phyloP scores from a whole-genome alignment of 306 rosid species.

The Alnus rubra region DNA sequence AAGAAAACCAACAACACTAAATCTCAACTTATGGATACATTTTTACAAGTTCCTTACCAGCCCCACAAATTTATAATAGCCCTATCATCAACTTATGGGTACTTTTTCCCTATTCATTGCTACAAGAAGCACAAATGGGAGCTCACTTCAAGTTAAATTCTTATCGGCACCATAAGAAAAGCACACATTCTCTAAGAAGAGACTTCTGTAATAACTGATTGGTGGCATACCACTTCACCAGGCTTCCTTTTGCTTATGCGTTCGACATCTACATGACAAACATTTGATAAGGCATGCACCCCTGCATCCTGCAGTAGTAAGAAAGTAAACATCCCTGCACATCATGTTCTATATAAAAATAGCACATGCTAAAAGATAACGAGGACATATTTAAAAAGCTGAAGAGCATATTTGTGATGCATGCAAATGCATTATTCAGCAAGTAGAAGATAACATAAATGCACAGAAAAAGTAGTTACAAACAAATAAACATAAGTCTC shows the following conservation, averaged over 20 bases:
- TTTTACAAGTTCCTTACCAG: background rate
- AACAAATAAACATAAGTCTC: background rate
- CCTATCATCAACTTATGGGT: background rate
- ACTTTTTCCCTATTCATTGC: background rate
- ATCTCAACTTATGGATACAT: background rate
- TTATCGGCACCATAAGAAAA: background rate
- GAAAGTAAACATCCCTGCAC: background rate
- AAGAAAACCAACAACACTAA: background rate
- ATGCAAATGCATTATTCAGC: background rate
- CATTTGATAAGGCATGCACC: constrained; percentile 94
- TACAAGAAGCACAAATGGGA: background rate
- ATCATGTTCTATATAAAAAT: background rate
- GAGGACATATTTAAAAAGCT: background rate
- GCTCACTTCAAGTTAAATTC: background rate
- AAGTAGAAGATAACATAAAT: background rate
- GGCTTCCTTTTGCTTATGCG: constrained; percentile 94
- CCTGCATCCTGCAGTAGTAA: constrained; percentile 80
- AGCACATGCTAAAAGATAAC: background rate
- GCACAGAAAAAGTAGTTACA: background rate
- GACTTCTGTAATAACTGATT: background rate
- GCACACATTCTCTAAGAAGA: background rate
- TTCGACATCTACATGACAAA: constrained; percentile 85
- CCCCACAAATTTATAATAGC: background rate
- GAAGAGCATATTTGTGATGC: background rate
- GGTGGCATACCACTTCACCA: constrained; percentile 70